Evolutionary conservation across 306 rosid species (phyloP).

Genomic region (Corylus americana): DNA sequence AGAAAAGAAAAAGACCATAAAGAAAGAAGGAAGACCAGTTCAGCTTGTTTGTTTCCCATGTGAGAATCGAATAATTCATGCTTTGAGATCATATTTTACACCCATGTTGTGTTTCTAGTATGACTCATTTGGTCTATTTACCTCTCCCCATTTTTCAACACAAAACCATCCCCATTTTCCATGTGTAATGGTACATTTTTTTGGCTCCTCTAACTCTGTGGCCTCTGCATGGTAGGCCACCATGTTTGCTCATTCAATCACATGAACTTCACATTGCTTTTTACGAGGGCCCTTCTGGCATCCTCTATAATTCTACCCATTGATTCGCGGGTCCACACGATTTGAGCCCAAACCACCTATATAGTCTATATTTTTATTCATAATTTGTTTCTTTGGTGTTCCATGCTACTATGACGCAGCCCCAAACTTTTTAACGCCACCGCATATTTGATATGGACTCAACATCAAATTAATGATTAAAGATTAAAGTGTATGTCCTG

Average conservation of each 20-base stretch:
- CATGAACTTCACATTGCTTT: conserved; percentile 35
- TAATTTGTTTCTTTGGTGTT: background rate
- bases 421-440: no score
- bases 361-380: background rate
- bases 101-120: background rate
- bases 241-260: conserved; percentile 11
- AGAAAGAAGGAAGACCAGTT: conserved; percentile 45
- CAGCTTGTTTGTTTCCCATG: conserved; percentile 67
- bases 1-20: conserved; percentile 32
- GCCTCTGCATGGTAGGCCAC: conserved; percentile 32
- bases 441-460: no score
- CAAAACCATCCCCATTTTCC: background rate
- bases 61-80: conserved; percentile 46
- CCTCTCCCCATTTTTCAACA: background rate
- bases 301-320: background rate
- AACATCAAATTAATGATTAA: no score
- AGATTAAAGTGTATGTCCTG: no score
- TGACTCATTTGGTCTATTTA: conserved; percentile 26
- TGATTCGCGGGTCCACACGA: conserved; percentile 31
- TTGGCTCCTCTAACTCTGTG: background rate
- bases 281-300: background rate
- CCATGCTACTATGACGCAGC: background rate
- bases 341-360: conserved; percentile 9
- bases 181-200: conserved; percentile 20
- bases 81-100: conserved; percentile 7